Evolutionary conservation across 495 filamentous ascomycete genomes (phyloP), one percentile per base, ranked within the genome.

Genomic region (Xanthoparmelia taractica): DNA sequence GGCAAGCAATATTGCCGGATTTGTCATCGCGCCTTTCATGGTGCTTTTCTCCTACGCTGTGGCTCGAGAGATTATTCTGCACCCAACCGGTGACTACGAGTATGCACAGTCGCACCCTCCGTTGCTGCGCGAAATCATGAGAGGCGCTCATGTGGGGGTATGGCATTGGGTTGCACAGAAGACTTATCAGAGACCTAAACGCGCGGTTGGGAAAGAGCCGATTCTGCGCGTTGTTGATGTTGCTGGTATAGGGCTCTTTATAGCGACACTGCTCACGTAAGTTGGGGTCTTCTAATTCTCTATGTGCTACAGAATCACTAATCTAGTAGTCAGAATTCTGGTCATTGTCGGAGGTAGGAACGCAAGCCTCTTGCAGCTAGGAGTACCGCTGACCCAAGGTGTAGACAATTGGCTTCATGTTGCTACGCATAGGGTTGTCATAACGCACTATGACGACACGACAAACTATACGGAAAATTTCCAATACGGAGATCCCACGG

Each of bases 21-120:
- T 65, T 7, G 52, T 57, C 25, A 40, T 65, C 20, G 63, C 63
- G 27, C 58, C 58, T 52, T 61, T 65, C 63, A 65, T 61, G 63
- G 34, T 61, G 33, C 41, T 65, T 1, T 65, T 65, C 31, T 65
- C 58, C 11, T 65, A 65, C 29, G 36, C 63, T 33, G 58, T 65
- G 10, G 63, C 63, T 29, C 40, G 45, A 41, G 63, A 65, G n/a
- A 34, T 65, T 10, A 18, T 61, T 33, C 58, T 33, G 11, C 43
- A 56, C n/a, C 0, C 58, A 31, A 18, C 2, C 8, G 27, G 18
- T 17, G 31, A 61, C 37, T 34, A n/a, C 15, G 33, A 50, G 0
- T 18, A 36, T 5, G 17, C 31, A 8, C 27, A 12, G 15, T 17
- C n/a, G 15, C 29, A 8, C 34, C 63, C 58, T n/a, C 58, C 58